Conservation (phyloP, 306 rosid species). For the Adenanthera pavonina region DNA sequence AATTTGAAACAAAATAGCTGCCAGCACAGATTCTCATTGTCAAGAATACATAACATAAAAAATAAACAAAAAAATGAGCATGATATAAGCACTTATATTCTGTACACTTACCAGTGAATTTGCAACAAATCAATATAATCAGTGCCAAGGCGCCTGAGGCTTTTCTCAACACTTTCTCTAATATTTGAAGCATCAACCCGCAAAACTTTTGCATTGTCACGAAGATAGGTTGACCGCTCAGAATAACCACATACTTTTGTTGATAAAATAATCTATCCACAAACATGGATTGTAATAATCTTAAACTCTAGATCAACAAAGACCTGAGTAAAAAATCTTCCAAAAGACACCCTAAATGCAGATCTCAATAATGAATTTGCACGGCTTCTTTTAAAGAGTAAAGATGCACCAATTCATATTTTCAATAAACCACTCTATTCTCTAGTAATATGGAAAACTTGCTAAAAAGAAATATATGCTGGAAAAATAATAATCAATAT, state of each 20-base stretch:
- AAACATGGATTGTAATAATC: conserved; percentile 28
- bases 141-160: conserved; percentile 87
- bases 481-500: not conserved
- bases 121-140: conserved; percentile 93
- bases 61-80: conserved; percentile 1
- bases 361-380: conserved; percentile 25
- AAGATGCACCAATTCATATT: conserved; percentile 18
- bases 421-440: not conserved
- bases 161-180: conserved; percentile 93
- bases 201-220: conserved; percentile 67
- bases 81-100: conserved; percentile 13
- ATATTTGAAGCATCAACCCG: conserved; percentile 88
- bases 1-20: not conserved
- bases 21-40: not conserved
- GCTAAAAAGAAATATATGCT: conserved; percentile 13
- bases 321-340: not conserved
- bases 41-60: not conserved
- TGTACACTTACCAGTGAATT: conserved; percentile 82
- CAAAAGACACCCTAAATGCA: conserved; percentile 15
- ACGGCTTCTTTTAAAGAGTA: not conserved
- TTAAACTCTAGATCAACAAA: conserved; percentile 31
- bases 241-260: conserved; percentile 88
- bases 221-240: conserved; percentile 64
- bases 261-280: conserved; percentile 71
- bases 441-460: conserved; percentile 13